Conservation (phyloP, 768 basidiomycete species). For the Russula vinacea region DNA sequence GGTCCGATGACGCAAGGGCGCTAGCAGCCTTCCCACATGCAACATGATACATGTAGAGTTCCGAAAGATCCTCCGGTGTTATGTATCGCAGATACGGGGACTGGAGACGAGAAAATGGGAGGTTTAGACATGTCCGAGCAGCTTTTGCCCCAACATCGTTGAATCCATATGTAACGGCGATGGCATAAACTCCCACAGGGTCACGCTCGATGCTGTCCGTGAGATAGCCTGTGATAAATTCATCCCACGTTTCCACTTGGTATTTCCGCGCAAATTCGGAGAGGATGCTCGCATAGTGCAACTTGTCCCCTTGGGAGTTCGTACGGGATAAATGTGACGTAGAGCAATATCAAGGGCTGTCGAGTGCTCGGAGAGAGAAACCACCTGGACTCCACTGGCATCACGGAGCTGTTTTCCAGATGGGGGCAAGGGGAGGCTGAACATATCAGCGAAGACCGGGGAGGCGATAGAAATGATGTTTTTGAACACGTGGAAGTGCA, state of each 20-base stretch:
- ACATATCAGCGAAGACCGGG: conserved; percentile 15
- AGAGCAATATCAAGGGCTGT: conserved; percentile 14
- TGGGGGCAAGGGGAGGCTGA: conserved; percentile 5
- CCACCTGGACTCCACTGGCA: background rate
- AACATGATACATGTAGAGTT: conserved; percentile 9
- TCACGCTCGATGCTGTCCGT: conserved; percentile 7
- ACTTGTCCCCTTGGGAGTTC: background rate
- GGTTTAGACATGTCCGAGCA: background rate
- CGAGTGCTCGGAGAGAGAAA: conserved; percentile 15
- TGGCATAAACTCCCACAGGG: conserved; percentile 23
- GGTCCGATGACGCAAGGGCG: background rate
- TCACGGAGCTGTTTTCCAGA: background rate
- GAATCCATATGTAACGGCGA: conserved; percentile 10
- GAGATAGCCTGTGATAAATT: background rate
- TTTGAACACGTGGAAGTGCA: conserved; percentile 23
- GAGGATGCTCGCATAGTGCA: conserved; percentile 10
- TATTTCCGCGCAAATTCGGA: conserved; percentile 25
- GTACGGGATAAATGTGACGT: conserved; percentile 21
- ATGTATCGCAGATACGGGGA: background rate
- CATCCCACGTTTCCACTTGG: conserved; percentile 4
- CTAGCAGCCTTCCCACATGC: conserved; percentile 12
- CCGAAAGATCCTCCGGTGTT: background rate
- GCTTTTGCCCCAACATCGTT: conserved; percentile 5
- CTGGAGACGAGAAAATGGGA: background rate
- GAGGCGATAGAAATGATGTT: conserved; percentile 21